A percentile compares a stretch with the other conserved stretches of the same genome.
Conservation (phyloP, 2,329 filamentous ascomycete species). For the Cytospora piceae region DNA sequence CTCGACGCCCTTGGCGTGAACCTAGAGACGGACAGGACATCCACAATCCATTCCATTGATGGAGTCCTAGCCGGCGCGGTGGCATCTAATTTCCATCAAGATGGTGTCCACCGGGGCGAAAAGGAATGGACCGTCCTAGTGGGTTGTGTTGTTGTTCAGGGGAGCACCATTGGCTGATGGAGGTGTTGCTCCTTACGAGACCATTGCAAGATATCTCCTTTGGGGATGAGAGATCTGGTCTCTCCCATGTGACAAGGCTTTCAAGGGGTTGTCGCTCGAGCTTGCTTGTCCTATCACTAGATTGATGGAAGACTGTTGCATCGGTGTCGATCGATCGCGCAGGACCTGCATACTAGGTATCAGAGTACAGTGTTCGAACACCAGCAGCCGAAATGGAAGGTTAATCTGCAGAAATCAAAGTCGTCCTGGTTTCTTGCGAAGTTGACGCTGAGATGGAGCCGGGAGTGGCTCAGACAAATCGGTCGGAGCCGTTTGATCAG, state of each 20-base stretch:
- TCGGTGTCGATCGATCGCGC: background rate
- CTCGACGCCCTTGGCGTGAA: background rate
- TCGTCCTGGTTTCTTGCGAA: background rate
- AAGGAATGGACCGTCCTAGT: background rate
- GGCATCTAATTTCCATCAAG: background rate
- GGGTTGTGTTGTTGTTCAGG: background rate
- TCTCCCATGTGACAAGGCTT: background rate
- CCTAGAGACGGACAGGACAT: background rate
- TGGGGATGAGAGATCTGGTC: background rate
- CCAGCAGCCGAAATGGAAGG: too few relatives aligned
- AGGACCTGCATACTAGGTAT: background rate
- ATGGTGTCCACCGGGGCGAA: background rate
- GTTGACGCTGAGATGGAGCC: background rate
- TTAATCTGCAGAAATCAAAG: background rate
- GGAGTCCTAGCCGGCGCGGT: background rate
- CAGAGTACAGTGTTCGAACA: background rate
- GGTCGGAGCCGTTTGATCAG: background rate
- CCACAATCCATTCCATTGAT: background rate
- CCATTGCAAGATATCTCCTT: background rate
- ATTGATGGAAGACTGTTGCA: background rate
- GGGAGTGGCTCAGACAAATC: background rate
- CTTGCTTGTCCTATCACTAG: background rate
- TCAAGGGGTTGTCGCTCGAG: background rate
- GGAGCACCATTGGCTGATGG: background rate
- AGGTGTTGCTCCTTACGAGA: background rate